phyloP scores from a whole-genome alignment of 208 protist species.

The Trypanosomatidae sp. region DNA sequence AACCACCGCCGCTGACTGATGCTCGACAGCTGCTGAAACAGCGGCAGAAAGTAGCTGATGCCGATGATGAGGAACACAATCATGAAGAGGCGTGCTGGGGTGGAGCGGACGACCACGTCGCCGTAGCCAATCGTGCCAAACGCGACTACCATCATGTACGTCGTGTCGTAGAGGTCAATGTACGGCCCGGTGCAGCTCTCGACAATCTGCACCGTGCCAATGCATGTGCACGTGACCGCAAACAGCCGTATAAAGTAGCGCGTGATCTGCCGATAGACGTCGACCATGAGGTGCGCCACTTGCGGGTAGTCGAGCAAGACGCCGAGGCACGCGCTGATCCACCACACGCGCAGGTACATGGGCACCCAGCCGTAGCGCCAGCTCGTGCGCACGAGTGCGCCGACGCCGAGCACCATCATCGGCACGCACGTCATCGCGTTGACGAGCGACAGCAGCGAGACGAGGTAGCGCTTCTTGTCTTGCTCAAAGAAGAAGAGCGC shows the following conservation, averaged over 20 bases:
- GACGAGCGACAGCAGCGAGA: conserved; percentile 51
- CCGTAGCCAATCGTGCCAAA: conserved; percentile 74
- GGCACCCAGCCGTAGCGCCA: conserved; percentile 58
- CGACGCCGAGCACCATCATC: conserved; percentile 65
- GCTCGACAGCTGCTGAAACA: conserved; percentile 33
- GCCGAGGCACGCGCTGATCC: conserved; percentile 42
- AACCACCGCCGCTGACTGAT: conserved; percentile 22
- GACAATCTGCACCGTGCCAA: conserved; percentile 61
- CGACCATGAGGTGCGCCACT: conserved; percentile 26
- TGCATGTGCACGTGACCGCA: conserved; percentile 52
- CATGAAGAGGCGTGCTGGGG: conserved; percentile 54
- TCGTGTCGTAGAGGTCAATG: conserved; percentile 46
- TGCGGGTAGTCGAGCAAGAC: conserved; percentile 62
- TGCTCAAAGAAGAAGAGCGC: conserved; percentile 45
- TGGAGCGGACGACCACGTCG: conserved; percentile 29
- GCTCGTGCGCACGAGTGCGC: conserved; percentile 16
- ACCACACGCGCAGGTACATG: conserved; percentile 78
- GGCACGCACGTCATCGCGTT: conserved; percentile 60
- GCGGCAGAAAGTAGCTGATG: conserved; percentile 61
- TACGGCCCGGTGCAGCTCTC: conserved; percentile 36
- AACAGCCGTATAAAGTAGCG: conserved; percentile 51
- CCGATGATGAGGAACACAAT: conserved; percentile 50
- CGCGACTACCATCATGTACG: conserved; percentile 59
- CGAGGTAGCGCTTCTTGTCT: conserved; percentile 41
- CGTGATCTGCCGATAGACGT: conserved; percentile 40